Percentiles rank a stretch among this genome's conserved stretches.
These are phyloP conservation scores for Neonectria magnoliae DNA, from an alignment of 2,329 filamentous ascomycete genomes.

Conservation along the genomic window DNA sequence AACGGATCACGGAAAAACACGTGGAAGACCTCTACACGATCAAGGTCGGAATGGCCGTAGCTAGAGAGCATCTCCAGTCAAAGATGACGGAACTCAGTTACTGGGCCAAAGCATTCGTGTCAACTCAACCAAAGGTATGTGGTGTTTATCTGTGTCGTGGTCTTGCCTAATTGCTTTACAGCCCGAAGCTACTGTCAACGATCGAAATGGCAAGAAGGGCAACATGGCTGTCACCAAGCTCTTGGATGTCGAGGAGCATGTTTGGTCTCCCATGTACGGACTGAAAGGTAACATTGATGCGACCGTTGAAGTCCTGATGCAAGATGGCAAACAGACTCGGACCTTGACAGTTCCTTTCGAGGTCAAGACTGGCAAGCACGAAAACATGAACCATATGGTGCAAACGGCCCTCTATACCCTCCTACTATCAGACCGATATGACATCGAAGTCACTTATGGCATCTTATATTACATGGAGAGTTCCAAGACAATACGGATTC, in stretches of 20 bases:
- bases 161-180: slow-evolving; percentile 50
- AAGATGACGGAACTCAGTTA: slow-evolving; percentile 84
- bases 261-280: slow-evolving; percentile 98
- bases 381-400: slow-evolving; percentile 84
- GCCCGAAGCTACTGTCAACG: slow-evolving; percentile 78
- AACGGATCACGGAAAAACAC: slow-evolving; percentile 76
- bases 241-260: slow-evolving; percentile 95
- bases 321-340: slow-evolving; percentile 71
- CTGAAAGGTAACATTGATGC: slow-evolving; percentile 98
- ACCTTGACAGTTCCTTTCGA: slow-evolving; percentile 91
- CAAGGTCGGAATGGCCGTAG: slow-evolving; percentile 76
- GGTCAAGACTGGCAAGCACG: slow-evolving; percentile 91
- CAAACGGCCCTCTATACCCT: slow-evolving; percentile 96
- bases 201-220: slow-evolving; percentile 78
- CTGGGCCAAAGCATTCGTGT: slow-evolving; percentile 87
- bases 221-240: slow-evolving; percentile 91
- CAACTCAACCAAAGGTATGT: slow-evolving; percentile 72
- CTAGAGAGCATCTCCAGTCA: slow-evolving; percentile 80
- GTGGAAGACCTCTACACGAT: slow-evolving; percentile 92
- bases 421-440: slow-evolving; percentile 91
- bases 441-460: slow-evolving; percentile 89
- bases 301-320: slow-evolving; percentile 87
- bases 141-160: not conserved
- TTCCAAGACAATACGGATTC: slow-evolving; percentile 85
- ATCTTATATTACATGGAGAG: slow-evolving; percentile 96